These are phyloP conservation scores for Spatholobus suberectus DNA, from an alignment of 306 rosid genomes.

Conservation along the genomic window DNA sequence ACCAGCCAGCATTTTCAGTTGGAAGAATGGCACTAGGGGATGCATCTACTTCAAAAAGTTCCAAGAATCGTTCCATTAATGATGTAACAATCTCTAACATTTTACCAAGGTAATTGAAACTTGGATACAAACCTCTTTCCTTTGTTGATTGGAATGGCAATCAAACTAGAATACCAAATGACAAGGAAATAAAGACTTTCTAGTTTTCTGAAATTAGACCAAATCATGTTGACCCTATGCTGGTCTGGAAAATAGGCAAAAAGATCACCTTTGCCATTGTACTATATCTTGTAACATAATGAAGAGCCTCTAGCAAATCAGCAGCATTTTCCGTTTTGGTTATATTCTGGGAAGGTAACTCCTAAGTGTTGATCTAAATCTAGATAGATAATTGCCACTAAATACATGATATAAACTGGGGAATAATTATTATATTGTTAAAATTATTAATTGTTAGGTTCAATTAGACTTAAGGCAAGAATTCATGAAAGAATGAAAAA, in stretches of 20 bases:
- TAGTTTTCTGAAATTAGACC: too few relatives aligned
- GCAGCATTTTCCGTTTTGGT: not conserved
- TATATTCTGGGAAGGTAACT: not conserved
- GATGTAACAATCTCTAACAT: conserved; percentile 16
- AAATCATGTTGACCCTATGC: too few relatives aligned
- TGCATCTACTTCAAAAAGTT: conserved; percentile 18
- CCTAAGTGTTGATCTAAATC: not conserved
- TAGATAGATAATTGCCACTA: not conserved
- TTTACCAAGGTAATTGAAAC: conserved; percentile 20
- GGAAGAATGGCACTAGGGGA: not conserved
- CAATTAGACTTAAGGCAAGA: too few relatives aligned
- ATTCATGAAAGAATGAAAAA: too few relatives aligned
- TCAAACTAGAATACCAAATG: too few relatives aligned
- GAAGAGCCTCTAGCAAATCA: not conserved
- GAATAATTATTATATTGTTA: too few relatives aligned
- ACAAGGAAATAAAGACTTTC: too few relatives aligned
- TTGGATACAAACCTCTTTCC: not conserved
- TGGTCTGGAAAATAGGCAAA: too few relatives aligned
- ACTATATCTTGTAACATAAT: not conserved
- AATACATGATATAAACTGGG: too few relatives aligned
- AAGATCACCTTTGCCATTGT: not conserved
- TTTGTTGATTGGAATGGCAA: too few relatives aligned
- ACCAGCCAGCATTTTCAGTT: conserved; percentile 47
- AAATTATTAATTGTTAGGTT: too few relatives aligned
- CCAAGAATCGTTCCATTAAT: conserved; percentile 32